Base-by-base conservation (phyloP, 2,329 filamentous ascomycete species). In the Botrytis fragariae region DNA sequence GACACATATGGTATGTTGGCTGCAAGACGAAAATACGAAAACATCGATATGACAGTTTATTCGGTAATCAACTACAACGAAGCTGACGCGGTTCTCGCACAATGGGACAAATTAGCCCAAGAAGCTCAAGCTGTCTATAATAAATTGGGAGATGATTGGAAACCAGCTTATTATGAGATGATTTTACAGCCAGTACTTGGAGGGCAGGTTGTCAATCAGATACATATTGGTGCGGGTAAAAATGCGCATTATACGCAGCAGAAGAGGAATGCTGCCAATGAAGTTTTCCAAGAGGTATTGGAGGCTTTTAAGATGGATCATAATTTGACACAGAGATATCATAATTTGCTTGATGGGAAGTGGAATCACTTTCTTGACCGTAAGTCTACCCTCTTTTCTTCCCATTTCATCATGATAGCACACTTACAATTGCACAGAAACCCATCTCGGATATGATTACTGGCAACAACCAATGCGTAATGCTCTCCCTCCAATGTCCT, bases 381-480 rank as follows among this genome's bases (percentile, higher is more conserved):
- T 84, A 76, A 79, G 82, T 78, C 29, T 61, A 20, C 8, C 2
- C 9, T 39, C 3, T 54, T 61, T 16, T n/a, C 5, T 54, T 16
- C 25, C 12, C 0, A n/a, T n/a, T 3, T 9, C 12, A 37, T 51
- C 29, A 18, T 39, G 42, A 51, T 8, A 20, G 70, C 45, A 9
- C 0, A 45, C 73, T 77, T 87, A 77, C 86, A 14, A 32, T 25
- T 5, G 6, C 48, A 48, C 61, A 79, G 78, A 88, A 83, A 87
- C 86, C 0, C 87, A 88, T 76, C 81, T 88, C 14, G 86, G 86
- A 32, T 88, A 86, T 64, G 83, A 75, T 35, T 70, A 83, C 65
- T 85, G 85, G 90, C 91, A 93, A 81, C 91, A 93, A 79, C 90
- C 91, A 1, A 92, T 92, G 91, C 85, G 90, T 48, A 91, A 93